phyloP scores from a whole-genome alignment of 768 basidiomycete genomes.

The Mycena latifolia region DNA sequence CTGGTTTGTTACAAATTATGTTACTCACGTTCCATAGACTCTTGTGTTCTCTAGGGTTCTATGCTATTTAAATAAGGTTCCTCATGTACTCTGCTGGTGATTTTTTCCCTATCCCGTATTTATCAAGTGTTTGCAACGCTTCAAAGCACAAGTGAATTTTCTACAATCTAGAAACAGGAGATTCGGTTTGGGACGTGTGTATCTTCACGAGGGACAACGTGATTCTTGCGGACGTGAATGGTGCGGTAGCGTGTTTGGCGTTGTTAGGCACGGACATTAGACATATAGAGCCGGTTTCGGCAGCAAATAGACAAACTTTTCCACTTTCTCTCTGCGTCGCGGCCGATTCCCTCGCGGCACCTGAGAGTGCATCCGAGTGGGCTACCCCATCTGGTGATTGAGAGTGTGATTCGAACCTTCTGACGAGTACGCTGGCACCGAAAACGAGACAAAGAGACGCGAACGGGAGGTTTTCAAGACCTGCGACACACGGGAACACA shows the following conservation, averaged over 20 bases:
- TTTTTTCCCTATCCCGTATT: too few relatives aligned
- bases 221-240: too few relatives aligned
- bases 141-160: too few relatives aligned
- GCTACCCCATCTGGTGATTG: constrained; percentile 19
- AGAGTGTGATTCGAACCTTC: constrained; percentile 1
- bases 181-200: too few relatives aligned
- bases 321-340: background rate
- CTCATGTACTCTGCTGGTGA: too few relatives aligned
- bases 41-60: constrained; percentile 10
- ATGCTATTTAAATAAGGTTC: constrained; percentile 13
- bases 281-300: background rate
- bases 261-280: constrained; percentile 1
- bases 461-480: background rate
- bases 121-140: too few relatives aligned
- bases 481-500: background rate
- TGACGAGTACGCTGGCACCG: constrained; percentile 6
- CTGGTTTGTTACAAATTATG: constrained; percentile 9
- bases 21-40: constrained; percentile 15
- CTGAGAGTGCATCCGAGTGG: background rate
- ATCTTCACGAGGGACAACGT: too few relatives aligned
- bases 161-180: too few relatives aligned
- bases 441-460: constrained; percentile 1
- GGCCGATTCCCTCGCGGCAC: constrained; percentile 3
- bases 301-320: background rate
- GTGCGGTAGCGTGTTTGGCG: constrained; percentile 3